These are phyloP conservation scores for Ustilago xerochloae DNA, from an alignment of 1,284 basidiomycete species.

Conservation along the genomic window DNA sequence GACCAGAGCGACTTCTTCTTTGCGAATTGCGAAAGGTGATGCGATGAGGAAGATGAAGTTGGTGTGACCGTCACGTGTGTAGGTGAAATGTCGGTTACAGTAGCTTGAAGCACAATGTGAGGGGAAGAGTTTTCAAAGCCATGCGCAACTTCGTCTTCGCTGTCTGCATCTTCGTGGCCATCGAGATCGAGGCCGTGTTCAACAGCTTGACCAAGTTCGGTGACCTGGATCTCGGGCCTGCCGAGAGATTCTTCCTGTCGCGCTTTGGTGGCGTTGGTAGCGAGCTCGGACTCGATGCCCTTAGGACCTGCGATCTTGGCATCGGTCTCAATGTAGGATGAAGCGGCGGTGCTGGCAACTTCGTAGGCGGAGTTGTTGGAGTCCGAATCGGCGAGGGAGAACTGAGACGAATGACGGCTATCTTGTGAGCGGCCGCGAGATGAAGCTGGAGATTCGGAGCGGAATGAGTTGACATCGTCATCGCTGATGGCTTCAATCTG, in stretches of 20 bases:
- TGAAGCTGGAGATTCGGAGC: conserved; percentile 23
- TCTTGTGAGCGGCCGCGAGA: conserved; percentile 35
- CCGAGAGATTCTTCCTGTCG: conserved; percentile 50
- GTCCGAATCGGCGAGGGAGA: conserved; percentile 33
- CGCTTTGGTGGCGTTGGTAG: conserved; percentile 21
- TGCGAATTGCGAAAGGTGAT: conserved; percentile 34
- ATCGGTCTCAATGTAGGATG: conserved; percentile 39
- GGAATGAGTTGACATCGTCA: conserved; percentile 16
- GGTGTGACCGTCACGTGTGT: conserved; percentile 61
- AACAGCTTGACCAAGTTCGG: conserved; percentile 41
- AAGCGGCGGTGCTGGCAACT: conserved; percentile 28
- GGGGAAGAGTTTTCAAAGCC: conserved; percentile 56
- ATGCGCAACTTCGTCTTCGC: conserved; percentile 31
- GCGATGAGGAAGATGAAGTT: conserved; percentile 21
- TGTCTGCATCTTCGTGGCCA: conserved; percentile 13
- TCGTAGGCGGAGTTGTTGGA: conserved; percentile 24
- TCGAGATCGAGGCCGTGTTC: conserved; percentile 41
- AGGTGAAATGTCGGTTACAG: conserved; percentile 58
- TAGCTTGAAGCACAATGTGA: conserved; percentile 63
- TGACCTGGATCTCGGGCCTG: conserved; percentile 50
- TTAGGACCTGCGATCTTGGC: conserved; percentile 38
- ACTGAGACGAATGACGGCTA: conserved; percentile 34
- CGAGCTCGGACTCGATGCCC: conserved; percentile 39
- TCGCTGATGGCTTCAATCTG: conserved; percentile 7
- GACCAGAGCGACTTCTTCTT: conserved; percentile 60